Evolutionary conservation across 1,284 basidiomycete species (phyloP).

Genomic region (Kalmanozyma brasiliensis): DNA sequence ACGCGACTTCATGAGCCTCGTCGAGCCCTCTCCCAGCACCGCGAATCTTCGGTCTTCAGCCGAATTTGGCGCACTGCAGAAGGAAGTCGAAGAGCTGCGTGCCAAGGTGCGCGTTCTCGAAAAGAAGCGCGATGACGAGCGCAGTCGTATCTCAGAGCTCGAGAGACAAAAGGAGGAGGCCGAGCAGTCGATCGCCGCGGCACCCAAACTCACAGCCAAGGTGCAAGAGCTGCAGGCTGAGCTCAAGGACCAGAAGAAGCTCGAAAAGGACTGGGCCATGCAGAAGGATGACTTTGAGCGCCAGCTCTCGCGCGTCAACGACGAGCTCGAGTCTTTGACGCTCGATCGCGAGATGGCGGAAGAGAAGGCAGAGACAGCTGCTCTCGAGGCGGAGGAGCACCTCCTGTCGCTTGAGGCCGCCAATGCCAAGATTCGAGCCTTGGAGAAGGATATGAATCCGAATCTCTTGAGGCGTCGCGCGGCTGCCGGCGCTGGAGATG

Average conservation of each 20-base stretch:
- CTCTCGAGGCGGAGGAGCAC: slow-evolving; percentile 80
- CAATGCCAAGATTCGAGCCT: slow-evolving; percentile 69
- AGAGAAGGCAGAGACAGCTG: slow-evolving; percentile 85
- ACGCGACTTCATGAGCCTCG: slow-evolving; percentile 54
- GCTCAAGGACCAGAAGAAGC: slow-evolving; percentile 54
- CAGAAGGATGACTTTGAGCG: slow-evolving; percentile 54
- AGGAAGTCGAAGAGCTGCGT: slow-evolving; percentile 74
- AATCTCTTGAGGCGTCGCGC: slow-evolving; percentile 28
- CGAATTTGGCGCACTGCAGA: slow-evolving; percentile 47
- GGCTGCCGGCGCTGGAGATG: slow-evolving; percentile 69
- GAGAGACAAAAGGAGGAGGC: slow-evolving; percentile 84
- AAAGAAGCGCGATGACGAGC: slow-evolving; percentile 84
- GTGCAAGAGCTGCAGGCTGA: slow-evolving; percentile 55
- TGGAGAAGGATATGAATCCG: slow-evolving; percentile 45
- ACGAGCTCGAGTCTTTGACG: slow-evolving; percentile 92
- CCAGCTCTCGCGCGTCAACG: slow-evolving; percentile 78
- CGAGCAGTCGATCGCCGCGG: slow-evolving; percentile 79
- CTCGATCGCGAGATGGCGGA: slow-evolving; percentile 97
- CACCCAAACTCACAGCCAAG: slow-evolving; percentile 76
- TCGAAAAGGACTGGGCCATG: slow-evolving; percentile 57
- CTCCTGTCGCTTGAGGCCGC: slow-evolving; percentile 85
- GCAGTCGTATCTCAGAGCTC: slow-evolving; percentile 82
- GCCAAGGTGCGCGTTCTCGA: slow-evolving; percentile 87
- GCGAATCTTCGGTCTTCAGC: slow-evolving; percentile 21
- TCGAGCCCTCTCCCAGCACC: slow-evolving; percentile 23